phyloP scores from a whole-genome alignment of 179 eudicot genomes.

The Vitellaria paradoxa region DNA sequence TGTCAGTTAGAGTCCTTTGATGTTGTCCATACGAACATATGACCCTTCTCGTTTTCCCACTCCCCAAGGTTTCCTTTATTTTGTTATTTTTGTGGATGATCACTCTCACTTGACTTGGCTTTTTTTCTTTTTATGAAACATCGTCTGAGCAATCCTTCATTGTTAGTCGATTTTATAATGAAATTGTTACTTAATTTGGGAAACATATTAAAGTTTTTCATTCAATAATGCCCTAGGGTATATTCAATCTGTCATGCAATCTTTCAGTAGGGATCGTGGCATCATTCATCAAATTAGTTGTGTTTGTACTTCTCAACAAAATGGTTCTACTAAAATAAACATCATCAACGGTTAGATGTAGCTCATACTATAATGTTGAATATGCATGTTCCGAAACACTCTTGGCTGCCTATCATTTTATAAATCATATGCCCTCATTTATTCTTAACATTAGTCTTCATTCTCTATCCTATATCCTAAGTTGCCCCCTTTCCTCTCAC shows the following conservation, averaged over 20 bases:
- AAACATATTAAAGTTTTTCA: neutral
- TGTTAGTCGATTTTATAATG: too few species aligned
- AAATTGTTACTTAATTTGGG: neutral
- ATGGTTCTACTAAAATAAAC: neutral
- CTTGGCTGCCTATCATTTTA: neutral
- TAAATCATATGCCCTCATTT: neutral
- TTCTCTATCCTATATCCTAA: neutral
- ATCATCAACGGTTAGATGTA: neutral
- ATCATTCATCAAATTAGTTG: neutral
- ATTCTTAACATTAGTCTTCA: neutral
- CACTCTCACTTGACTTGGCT: neutral
- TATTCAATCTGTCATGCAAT: neutral
- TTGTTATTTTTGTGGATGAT: neutral
- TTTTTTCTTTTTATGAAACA: neutral
- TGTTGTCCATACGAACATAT: neutral
- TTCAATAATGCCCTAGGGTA: neutral
- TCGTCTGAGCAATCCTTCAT: neutral
- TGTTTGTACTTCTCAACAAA: neutral
- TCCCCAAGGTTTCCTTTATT: neutral
- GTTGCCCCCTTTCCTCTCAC: neutral
- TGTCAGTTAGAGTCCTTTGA: neutral
- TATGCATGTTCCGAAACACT: neutral
- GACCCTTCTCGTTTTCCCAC: neutral
- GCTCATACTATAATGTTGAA: neutral
- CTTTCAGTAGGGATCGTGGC: neutral